Evolutionary conservation across 805 yeast species (phyloP).

Genomic region (Hanseniaspora pseudoguilliermondii): DNA sequence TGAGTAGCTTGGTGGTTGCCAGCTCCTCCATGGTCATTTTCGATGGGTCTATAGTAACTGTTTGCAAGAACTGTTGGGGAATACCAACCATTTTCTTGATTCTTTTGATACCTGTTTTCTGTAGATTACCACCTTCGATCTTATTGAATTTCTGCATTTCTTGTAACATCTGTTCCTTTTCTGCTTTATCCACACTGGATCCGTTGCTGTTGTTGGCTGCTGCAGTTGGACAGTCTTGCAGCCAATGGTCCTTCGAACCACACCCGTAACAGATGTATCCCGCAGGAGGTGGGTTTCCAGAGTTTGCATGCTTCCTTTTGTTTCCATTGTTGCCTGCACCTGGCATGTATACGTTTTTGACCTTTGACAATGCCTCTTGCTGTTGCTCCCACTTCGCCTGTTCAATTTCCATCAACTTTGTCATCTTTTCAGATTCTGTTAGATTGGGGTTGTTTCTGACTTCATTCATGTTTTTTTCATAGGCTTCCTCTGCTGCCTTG

Average conservation of each 20-base stretch:
- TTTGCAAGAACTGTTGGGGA: slow-evolving; percentile 80
- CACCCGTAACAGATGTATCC: slow-evolving; percentile 94
- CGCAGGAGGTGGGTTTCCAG: slow-evolving; percentile 57
- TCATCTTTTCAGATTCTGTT: slow-evolving; percentile 78
- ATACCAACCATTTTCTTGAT: slow-evolving; percentile 93
- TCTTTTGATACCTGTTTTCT: slow-evolving; percentile 34
- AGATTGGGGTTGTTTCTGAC: slow-evolving; percentile 31
- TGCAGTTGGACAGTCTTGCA: slow-evolving; percentile 68
- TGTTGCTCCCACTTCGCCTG: slow-evolving; percentile 91
- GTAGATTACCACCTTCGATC: slow-evolving; percentile 12
- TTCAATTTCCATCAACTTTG: slow-evolving; percentile 84
- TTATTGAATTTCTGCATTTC: slow-evolving; percentile 31
- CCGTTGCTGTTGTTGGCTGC: slow-evolving; percentile 41
- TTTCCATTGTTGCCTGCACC: slow-evolving; percentile 35
- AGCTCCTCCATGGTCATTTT: slow-evolving; percentile 55
- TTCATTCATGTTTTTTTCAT: slow-evolving; percentile 12
- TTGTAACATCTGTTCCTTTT: slow-evolving; percentile 63
- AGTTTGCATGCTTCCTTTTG: slow-evolving; percentile 8
- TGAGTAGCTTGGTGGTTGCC: slow-evolving; percentile 51
- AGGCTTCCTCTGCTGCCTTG: slow-evolving; percentile 15
- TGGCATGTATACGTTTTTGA: slow-evolving; percentile 30
- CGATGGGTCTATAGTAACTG: slow-evolving; percentile 42
- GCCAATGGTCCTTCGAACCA: slow-evolving; percentile 93
- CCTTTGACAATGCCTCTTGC: slow-evolving; percentile 79
- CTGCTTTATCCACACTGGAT: slow-evolving; percentile 22